These are phyloP conservation scores for Entoloma clypeatum DNA, from an alignment of 1,284 basidiomycete genomes.

Conservation along the genomic window DNA sequence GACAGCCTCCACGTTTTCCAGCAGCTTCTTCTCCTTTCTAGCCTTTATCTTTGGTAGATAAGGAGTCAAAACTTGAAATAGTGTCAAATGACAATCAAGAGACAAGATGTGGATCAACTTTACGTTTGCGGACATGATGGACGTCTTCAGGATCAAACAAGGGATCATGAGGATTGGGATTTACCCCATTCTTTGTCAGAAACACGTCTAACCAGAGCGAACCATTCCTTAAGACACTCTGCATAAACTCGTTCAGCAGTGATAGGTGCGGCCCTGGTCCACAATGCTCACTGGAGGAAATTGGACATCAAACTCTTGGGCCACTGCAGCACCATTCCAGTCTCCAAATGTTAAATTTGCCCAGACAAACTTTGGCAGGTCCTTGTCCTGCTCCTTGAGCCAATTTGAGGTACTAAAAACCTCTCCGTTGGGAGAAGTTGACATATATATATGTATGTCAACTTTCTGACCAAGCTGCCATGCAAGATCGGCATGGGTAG, in stretches of 20 bases:
- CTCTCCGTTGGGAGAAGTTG: constrained; percentile 58
- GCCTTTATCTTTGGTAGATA: constrained; percentile 72
- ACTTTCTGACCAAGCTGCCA: constrained; percentile 60
- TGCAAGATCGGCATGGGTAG: constrained; percentile 46
- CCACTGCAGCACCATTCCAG: constrained; percentile 66
- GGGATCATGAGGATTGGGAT: constrained; percentile 56
- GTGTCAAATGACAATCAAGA: constrained; percentile 7
- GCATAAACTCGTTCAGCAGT: background rate
- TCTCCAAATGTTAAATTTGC: constrained; percentile 81
- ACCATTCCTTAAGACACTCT: constrained; percentile 79
- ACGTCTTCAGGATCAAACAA: constrained; percentile 55
- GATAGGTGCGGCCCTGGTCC: background rate
- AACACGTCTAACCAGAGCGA: constrained; percentile 86
- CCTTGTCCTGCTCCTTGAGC: constrained; percentile 44
- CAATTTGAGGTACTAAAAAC: constrained; percentile 53
- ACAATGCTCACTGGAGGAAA: constrained; percentile 62
- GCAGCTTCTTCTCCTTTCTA: constrained; percentile 82
- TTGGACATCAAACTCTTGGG: constrained; percentile 63
- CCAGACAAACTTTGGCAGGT: constrained; percentile 73
- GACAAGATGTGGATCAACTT: constrained; percentile 26
- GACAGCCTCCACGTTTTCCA: constrained; percentile 43
- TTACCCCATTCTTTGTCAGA: constrained; percentile 64
- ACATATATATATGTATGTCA: constrained; percentile 75
- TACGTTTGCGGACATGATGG: constrained; percentile 80
- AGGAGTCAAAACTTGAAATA: constrained; percentile 73